Conservation (phyloP, 176 grass and related monocot genomes). For the Oryza glaberrima region DNA sequence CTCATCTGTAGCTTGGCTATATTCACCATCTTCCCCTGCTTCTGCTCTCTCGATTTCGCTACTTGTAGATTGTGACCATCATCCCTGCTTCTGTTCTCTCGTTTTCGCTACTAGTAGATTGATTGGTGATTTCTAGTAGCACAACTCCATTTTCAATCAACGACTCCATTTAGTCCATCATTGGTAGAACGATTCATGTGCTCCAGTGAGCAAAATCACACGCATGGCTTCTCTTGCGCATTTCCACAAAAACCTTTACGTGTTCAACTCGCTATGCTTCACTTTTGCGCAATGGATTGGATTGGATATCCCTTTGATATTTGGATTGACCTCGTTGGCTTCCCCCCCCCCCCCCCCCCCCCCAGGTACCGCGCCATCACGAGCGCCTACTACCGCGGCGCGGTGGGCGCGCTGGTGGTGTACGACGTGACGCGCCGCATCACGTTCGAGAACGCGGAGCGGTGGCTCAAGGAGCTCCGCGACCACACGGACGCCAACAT, state of each 20-base stretch:
- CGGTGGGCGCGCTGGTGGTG: slow-evolving; percentile 67
- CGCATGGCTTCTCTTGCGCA: not conserved
- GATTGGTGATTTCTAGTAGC: not conserved
- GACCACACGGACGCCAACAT: slow-evolving; percentile 76
- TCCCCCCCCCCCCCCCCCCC: no score
- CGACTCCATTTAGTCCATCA: no score
- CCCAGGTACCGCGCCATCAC: slow-evolving; percentile 72
- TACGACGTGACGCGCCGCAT: slow-evolving; percentile 66
- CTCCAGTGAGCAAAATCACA: no score
- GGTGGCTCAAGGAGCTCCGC: slow-evolving; percentile 67
- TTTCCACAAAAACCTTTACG: slow-evolving; percentile 7
- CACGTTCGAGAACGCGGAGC: slow-evolving; percentile 72
- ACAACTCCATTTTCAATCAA: not conserved
- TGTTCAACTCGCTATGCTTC: slow-evolving; percentile 1
- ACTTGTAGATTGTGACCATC: not conserved
- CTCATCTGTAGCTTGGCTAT: no score
- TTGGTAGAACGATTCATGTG: no score
- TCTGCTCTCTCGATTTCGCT: no score
- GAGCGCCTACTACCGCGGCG: slow-evolving; percentile 71
- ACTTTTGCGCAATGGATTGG: not conserved
- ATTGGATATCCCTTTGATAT: no score
- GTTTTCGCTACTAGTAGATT: not conserved
- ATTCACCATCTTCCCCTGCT: not conserved
- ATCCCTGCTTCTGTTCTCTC: no score
- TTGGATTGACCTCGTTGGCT: not conserved